Evolutionary conservation across 176 grass and related monocot genomes (phyloP).

Genomic region (Bonia amplexicaulis): DNA sequence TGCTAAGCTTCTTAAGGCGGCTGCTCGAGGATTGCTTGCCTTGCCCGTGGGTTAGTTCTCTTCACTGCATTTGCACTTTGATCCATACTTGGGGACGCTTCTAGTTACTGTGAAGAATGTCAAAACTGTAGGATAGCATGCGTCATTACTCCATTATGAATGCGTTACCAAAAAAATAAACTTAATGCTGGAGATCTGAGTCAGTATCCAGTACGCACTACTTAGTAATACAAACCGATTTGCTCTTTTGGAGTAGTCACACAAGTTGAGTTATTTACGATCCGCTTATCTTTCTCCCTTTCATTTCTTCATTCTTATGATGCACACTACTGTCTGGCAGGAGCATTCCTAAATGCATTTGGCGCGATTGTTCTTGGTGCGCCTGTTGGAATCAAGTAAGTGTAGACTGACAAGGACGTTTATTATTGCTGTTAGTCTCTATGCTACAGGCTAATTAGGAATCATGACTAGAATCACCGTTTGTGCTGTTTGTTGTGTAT

Average conservation of each 20-base stretch:
- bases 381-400: slow-evolving; percentile 80
- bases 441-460: background rate
- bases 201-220: background rate
- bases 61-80: background rate
- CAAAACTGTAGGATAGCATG: background rate
- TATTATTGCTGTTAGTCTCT: background rate
- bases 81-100: background rate
- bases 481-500: background rate
- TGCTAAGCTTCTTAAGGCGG: slow-evolving; percentile 47
- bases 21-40: slow-evolving; percentile 46
- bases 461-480: background rate
- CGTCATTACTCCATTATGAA: background rate
- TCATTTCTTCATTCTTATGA: slow-evolving; percentile 15
- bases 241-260: background rate
- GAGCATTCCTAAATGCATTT: slow-evolving; percentile 88
- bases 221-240: background rate
- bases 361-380: slow-evolving; percentile 86
- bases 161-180: background rate
- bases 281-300: background rate
- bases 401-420: background rate
- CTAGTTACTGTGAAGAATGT: background rate
- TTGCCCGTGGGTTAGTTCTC: slow-evolving; percentile 57
- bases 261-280: background rate
- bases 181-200: background rate
- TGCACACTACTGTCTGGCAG: slow-evolving; percentile 29